Evolutionary conservation across 257 asterid species (phyloP), one percentile per base, ranked within the genome.

Genomic region (Primulina tabacum): DNA sequence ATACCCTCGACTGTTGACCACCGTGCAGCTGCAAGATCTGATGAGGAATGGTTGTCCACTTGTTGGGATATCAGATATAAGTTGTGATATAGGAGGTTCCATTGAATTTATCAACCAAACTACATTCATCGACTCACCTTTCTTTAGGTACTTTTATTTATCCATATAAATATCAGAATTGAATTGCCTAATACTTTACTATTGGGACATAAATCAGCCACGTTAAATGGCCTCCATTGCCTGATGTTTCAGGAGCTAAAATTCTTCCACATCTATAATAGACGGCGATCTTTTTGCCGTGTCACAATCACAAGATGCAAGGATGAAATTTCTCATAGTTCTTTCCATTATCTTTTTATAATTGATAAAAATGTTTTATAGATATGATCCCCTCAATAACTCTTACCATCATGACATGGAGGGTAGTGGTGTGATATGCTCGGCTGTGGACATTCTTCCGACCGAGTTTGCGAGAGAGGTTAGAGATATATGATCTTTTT

Each of bases 401-500:
- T 85, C 95, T 4, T 89, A 85, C 81, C 96, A 91, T 82, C 77
- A 64, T 65, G 86, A 87, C 83, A 81, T 89, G 90, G 99, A 86
- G 65, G 97, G 96, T 52, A 70, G 74, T 57, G 99, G 99, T 75
- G 73, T 94, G 76, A 69, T 94, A 58, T 94, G 88, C 73, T 91
- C 96, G 32, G 95, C 97, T 72, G 92, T 94, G 18, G 99, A 94
- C 82, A 91, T 90, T 81, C 99, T 94, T 67, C 99, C 99, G 0
- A 94, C 99, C 0, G 96, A 94, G 83, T 87, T 89, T 71, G 99
- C 99, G 2, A 87, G 86, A 83, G 99, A 90, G 97, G 99, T 90
- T 64, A 61, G 6, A 33, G 69, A 32, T 63, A 64, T 14, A n/a
- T 11, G 20, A 62, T 30, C 62, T 37, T 79, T 34, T 33, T 65